Evolutionary conservation across 2,329 filamentous ascomycete species (phyloP).

Genomic region (Botrytis hyacinthi): DNA sequence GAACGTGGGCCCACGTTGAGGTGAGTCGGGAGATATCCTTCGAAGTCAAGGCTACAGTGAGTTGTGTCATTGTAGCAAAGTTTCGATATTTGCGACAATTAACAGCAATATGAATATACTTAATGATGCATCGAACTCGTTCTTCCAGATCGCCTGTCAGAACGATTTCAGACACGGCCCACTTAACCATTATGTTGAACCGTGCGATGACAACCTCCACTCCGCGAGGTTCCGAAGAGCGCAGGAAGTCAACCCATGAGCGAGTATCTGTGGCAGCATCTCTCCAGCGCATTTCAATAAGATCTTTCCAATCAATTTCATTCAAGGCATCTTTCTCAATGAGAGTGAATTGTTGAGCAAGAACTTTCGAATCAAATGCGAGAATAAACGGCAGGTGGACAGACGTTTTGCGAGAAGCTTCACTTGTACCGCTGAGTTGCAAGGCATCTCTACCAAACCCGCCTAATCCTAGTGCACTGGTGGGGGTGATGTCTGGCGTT

Average conservation of each 20-base stretch:
- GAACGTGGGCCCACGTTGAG: constrained; percentile 70
- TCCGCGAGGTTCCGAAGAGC: constrained; percentile 67
- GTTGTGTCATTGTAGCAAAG: constrained; percentile 80
- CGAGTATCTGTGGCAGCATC: constrained; percentile 63
- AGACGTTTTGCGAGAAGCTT: constrained; percentile 37
- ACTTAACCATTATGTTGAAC: constrained; percentile 87
- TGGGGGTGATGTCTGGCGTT: constrained; percentile 38
- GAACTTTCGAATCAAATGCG: constrained; percentile 73
- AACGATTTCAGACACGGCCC: constrained; percentile 77
- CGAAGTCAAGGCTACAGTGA: constrained; percentile 73
- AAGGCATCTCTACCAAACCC: constrained; percentile 29
- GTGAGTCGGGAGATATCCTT: constrained; percentile 67
- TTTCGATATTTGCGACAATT: constrained; percentile 76
- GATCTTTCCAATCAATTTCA: constrained; percentile 84
- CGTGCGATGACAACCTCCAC: constrained; percentile 82
- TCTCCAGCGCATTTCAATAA: constrained; percentile 82
- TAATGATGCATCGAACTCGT: constrained; percentile 72
- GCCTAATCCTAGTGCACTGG: constrained; percentile 21
- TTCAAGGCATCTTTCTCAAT: constrained; percentile 84
- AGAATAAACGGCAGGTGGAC: constrained; percentile 75
- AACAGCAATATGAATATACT: constrained; percentile 76
- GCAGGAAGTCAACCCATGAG: constrained; percentile 80
- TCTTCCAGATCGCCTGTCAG: constrained; percentile 71
- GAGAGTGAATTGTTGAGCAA: constrained; percentile 80
- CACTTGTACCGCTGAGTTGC: constrained; percentile 31